A percentile compares a stretch with the other conserved stretches of the same genome.
Conservation (phyloP, 1,139 yeast genomes). For the Saccharomyces hybrid region DNA sequence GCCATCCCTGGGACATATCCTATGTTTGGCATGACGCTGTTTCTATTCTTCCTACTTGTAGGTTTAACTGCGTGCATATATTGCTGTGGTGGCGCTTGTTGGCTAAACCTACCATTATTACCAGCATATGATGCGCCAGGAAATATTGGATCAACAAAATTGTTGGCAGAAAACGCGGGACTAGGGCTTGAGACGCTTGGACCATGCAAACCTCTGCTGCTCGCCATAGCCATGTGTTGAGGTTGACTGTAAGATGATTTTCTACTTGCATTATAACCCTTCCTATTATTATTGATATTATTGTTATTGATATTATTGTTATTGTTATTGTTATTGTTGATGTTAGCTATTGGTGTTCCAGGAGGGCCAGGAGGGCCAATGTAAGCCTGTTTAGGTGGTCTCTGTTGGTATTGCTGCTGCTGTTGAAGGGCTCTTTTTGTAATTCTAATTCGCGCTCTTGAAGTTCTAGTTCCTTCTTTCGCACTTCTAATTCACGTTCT, state of each 20-base stretch:
- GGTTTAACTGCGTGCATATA: constrained; percentile 24
- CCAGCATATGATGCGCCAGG: constrained; percentile 9
- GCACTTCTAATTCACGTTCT: constrained; percentile 36
- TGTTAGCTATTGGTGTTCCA: constrained; percentile 7
- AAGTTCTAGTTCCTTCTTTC: constrained; percentile 39
- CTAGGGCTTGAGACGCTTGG: constrained; percentile 16
- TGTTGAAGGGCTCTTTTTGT: constrained; percentile 26
- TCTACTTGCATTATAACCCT: constrained; percentile 7
- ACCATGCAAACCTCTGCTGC: constrained; percentile 24
- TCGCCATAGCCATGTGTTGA: constrained; percentile 10
- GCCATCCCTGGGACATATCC: constrained; percentile 29
- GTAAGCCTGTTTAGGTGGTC: neutral
- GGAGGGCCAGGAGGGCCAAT: neutral
- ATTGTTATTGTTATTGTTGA: neutral
- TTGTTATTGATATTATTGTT: neutral
- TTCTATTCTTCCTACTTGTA: constrained; percentile 31
- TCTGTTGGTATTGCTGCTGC: constrained; percentile 10
- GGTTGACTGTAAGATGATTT: constrained; percentile 17
- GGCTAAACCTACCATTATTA: constrained; percentile 7
- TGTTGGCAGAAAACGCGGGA: constrained; percentile 9
- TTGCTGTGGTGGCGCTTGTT: constrained; percentile 7
- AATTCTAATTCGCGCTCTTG: constrained; percentile 35
- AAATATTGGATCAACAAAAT: constrained; percentile 18
- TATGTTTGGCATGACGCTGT: constrained; percentile 23
- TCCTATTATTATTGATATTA: constrained; percentile 2